A percentile compares a stretch with the other conserved stretches of the same genome.
Evolutionary conservation across 192 early-diverging fungal genomes (phyloP).

Genomic region (Powellomyces hirtus): DNA sequence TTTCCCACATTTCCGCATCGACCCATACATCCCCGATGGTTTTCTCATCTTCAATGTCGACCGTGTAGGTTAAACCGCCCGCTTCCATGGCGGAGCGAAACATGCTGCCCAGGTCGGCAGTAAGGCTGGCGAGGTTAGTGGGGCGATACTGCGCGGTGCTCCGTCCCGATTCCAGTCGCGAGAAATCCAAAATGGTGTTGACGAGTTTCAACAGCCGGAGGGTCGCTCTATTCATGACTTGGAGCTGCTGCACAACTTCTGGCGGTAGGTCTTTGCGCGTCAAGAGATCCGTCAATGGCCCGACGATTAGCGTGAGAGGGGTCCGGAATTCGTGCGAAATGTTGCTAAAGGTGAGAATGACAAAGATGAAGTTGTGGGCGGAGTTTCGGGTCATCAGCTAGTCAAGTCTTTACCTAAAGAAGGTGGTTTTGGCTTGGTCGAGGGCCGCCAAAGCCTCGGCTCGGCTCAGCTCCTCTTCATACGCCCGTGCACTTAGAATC

Average conservation of each 20-base stretch:
- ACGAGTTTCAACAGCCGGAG: slow-evolving; percentile 51
- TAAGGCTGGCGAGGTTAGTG: slow-evolving; percentile 41
- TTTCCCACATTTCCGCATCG: slow-evolving; percentile 48
- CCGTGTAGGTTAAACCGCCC: slow-evolving; percentile 27
- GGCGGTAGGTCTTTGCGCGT: slow-evolving; percentile 22
- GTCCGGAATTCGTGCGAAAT: slow-evolving; percentile 46
- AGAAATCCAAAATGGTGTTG: slow-evolving; percentile 52
- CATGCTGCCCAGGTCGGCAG: slow-evolving; percentile 33
- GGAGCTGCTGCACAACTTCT: slow-evolving; percentile 15
- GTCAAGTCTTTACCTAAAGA: slow-evolving; percentile 14
- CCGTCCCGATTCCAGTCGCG: slow-evolving; percentile 48
- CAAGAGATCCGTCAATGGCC: slow-evolving; percentile 44
- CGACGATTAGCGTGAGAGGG: slow-evolving; percentile 46
- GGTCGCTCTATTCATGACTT: slow-evolving; percentile 42
- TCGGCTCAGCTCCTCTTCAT: background rate
- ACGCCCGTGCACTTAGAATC: background rate
- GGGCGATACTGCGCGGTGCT: slow-evolving; percentile 41
- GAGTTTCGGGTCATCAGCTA: too few species aligned
- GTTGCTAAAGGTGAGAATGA: background rate
- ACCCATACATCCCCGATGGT: too few species aligned
- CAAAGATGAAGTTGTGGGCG: background rate
- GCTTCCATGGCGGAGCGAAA: slow-evolving; percentile 21
- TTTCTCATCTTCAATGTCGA: too few species aligned
- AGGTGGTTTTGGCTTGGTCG: slow-evolving; percentile 6
- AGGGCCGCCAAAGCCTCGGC: background rate